A percentile compares a stretch with the other conserved stretches of the same genome.
phyloP scores from a whole-genome alignment of 148 eudicot species.

The Camellia lanceoleosa region DNA sequence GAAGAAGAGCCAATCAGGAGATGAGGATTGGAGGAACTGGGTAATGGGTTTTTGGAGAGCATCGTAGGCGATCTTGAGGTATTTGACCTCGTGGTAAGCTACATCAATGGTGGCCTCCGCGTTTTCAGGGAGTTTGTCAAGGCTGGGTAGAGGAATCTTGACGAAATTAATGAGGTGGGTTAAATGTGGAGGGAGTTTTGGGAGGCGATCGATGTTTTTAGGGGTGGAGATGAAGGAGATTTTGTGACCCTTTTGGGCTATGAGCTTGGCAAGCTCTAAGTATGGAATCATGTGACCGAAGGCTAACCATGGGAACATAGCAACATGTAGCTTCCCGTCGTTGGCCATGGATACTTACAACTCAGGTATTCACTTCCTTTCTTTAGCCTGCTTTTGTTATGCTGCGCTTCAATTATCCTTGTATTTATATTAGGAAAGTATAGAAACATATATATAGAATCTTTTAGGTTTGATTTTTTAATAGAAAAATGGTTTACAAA shows the following conservation, averaged over 20 bases:
- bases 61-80: constrained; percentile 19
- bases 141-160: constrained; percentile 9
- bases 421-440: not conserved
- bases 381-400: not conserved
- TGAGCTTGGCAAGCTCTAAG: constrained; percentile 19
- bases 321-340: constrained; percentile 4
- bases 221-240: constrained; percentile 21
- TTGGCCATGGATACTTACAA: not conserved
- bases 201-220: constrained; percentile 29
- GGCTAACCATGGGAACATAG: constrained; percentile 25
- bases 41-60: constrained; percentile 4
- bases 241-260: constrained; percentile 20
- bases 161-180: not conserved
- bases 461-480: no score
- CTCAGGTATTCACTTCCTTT: not conserved
- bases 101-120: constrained; percentile 12
- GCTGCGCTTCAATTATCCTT: not conserved
- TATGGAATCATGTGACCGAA: constrained; percentile 31
- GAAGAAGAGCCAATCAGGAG: constrained; percentile 22
- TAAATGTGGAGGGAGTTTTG: constrained; percentile 11
- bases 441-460: no score
- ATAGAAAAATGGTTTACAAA: no score
- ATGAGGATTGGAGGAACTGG: not conserved
- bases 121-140: constrained; percentile 1
- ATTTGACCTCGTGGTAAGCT: constrained; percentile 4